Evolutionary conservation across 2,329 filamentous ascomycete species (phyloP).

Genomic region (Lecanicillium sp.): DNA sequence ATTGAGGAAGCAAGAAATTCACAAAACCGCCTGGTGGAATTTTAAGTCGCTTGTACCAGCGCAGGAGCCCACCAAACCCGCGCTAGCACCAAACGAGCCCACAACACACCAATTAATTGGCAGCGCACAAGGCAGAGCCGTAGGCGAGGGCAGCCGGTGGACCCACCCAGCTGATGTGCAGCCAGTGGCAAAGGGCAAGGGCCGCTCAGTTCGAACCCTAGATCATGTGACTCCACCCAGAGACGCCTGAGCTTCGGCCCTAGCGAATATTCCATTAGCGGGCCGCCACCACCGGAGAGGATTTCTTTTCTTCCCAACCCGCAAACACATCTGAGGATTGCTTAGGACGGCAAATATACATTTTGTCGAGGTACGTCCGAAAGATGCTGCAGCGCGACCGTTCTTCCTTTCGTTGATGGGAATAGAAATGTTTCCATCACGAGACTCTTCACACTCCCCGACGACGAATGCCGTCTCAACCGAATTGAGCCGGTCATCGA

Average conservation of each 20-base stretch:
- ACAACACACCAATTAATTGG: slow-evolving; percentile 7
- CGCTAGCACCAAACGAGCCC: slow-evolving; percentile 1
- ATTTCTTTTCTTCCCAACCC: slow-evolving; percentile 21
- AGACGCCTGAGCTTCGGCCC: slow-evolving; percentile 12
- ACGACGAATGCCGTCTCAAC: slow-evolving; percentile 6
- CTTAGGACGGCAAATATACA: slow-evolving; percentile 55
- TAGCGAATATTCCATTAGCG: slow-evolving; percentile 15
- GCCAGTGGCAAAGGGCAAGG: slow-evolving; percentile 17
- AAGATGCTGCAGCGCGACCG: slow-evolving; percentile 38
- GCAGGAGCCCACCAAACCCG: neutral
- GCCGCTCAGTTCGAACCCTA: slow-evolving; percentile 21
- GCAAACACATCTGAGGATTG: slow-evolving; percentile 50
- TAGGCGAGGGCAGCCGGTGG: neutral
- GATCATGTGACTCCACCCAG: slow-evolving; percentile 24
- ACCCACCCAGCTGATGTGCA: slow-evolving; percentile 13
- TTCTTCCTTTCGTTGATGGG: slow-evolving; percentile 23
- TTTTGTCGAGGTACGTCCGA: slow-evolving; percentile 59
- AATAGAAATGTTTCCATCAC: slow-evolving; percentile 19
- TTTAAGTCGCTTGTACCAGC: slow-evolving; percentile 14
- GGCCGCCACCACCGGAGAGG: slow-evolving; percentile 25
- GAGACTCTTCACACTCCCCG: neutral
- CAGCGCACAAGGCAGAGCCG: slow-evolving; percentile 1
- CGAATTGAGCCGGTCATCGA: slow-evolving; percentile 10
- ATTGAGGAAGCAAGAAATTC: slow-evolving; percentile 14
- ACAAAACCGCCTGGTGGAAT: slow-evolving; percentile 10